These are phyloP conservation scores for Fonsecaea nubica DNA, from an alignment of 2,329 filamentous ascomycete species.

Conservation along the genomic window DNA sequence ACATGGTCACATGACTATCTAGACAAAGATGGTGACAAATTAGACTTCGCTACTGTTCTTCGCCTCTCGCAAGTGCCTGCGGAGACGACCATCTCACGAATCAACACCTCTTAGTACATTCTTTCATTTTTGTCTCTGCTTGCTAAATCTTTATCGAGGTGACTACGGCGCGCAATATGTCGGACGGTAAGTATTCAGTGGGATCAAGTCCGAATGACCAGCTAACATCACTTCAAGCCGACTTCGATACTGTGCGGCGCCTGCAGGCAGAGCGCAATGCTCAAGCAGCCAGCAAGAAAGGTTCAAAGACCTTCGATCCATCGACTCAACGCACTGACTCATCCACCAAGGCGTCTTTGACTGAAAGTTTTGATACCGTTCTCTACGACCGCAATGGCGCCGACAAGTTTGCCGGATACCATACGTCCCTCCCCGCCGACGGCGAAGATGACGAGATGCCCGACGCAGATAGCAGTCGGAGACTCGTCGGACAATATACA, in stretches of 20 bases:
- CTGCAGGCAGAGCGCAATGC: conserved; percentile 93
- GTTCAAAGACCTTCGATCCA: conserved; percentile 78
- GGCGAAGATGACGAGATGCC: conserved; percentile 81
- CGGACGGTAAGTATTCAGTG: conserved; percentile 29
- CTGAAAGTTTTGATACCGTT: conserved; percentile 81
- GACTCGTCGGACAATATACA: conserved; percentile 93
- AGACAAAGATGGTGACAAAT: background rate
- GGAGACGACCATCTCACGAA: background rate
- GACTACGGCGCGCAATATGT: conserved; percentile 27
- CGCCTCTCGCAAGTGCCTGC: background rate
- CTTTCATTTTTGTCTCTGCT: background rate
- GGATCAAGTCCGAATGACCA: too few relatives aligned
- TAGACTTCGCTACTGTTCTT: background rate
- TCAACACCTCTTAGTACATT: background rate
- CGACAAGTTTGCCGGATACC: conserved; percentile 88
- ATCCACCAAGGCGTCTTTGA: conserved; percentile 89
- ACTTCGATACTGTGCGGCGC: conserved; percentile 85
- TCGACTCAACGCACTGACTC: conserved; percentile 80
- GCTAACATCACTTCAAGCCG: conserved; percentile 92
- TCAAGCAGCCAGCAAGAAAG: conserved; percentile 76
- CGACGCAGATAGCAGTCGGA: conserved; percentile 71
- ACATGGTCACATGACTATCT: background rate
- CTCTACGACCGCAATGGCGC: conserved; percentile 76
- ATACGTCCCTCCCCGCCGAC: conserved; percentile 81
- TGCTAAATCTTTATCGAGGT: conserved; percentile 13